Evolutionary conservation across 2,329 filamentous ascomycete genomes (phyloP).

Genomic region (Phyllachora maydis): DNA sequence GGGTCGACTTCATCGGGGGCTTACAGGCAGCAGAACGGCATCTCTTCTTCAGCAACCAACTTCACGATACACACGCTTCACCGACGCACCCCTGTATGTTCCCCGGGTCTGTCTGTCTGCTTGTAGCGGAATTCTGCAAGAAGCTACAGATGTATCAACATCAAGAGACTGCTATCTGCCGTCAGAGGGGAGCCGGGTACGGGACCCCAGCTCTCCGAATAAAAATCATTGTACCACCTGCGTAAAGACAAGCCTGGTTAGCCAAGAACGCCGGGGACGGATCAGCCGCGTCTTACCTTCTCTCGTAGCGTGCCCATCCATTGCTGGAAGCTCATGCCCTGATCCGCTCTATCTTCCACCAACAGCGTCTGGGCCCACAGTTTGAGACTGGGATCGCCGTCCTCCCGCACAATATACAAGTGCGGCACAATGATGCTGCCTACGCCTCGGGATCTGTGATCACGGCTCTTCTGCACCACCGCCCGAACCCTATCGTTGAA

Average conservation of each 20-base stretch:
- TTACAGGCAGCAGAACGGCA: too few relatives aligned
- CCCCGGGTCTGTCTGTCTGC: too few relatives aligned
- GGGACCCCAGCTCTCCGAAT: too few relatives aligned
- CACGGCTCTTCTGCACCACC: conserved; percentile 79
- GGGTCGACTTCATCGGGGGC: too few relatives aligned
- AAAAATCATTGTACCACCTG: conserved; percentile 8
- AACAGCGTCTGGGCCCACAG: conserved; percentile 93
- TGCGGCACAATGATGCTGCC: conserved; percentile 88
- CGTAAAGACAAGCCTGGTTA: background rate
- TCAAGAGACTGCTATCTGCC: too few relatives aligned
- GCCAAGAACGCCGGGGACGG: background rate
- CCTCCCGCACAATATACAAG: conserved; percentile 82
- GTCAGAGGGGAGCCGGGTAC: too few relatives aligned
- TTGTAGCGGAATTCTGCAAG: too few relatives aligned
- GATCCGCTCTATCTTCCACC: conserved; percentile 86
- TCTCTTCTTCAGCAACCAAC: too few relatives aligned
- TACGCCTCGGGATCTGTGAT: conserved; percentile 69
- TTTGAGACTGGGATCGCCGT: conserved; percentile 86
- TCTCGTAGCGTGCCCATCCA: conserved; percentile 85
- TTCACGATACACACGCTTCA: too few relatives aligned
- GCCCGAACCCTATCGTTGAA: conserved; percentile 89
- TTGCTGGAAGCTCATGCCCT: conserved; percentile 79
- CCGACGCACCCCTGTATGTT: too few relatives aligned
- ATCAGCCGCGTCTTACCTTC: conserved; percentile 42
- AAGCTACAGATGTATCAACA: too few relatives aligned